Conservation (phyloP, 352 stramenopile genomes). For the Stramenopiles sp. region DNA sequence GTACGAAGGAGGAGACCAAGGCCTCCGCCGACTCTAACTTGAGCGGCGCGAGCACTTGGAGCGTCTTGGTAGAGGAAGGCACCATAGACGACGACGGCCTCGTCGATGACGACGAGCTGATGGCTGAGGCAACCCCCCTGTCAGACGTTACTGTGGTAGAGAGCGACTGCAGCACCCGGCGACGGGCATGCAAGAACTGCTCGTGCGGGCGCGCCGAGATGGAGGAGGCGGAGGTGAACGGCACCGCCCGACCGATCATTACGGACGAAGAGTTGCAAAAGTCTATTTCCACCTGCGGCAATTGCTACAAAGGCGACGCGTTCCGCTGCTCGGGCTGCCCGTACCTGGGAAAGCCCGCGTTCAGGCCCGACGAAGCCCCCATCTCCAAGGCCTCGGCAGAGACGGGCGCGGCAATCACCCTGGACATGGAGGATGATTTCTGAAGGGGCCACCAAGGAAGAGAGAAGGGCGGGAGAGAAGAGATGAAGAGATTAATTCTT, state of each 20-base stretch:
- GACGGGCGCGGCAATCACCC: no score
- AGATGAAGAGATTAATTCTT: no score
- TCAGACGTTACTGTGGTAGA: conserved; percentile 47
- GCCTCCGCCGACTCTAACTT: no score
- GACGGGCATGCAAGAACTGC: conserved; percentile 84
- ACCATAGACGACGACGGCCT: conserved; percentile 38
- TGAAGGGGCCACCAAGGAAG: no score
- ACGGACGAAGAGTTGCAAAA: conserved; percentile 44
- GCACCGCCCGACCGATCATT: conserved; percentile 40
- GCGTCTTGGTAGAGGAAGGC: no score
- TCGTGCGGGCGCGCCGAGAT: conserved; percentile 61
- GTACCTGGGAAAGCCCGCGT: conserved; percentile 82
- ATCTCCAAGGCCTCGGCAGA: no score
- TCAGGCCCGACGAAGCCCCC: no score
- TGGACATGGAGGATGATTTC: no score
- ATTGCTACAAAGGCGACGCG: conserved; percentile 87
- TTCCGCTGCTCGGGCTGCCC: conserved; percentile 88
- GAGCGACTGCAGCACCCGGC: conserved; percentile 56
- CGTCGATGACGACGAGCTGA: conserved; percentile 52
- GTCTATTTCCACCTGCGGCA: conserved; percentile 48
- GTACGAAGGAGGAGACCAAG: no score
- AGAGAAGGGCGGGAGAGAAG: no score
- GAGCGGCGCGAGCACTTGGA: no score
- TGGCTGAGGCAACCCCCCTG: conserved; percentile 29
- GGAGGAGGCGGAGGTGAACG: conserved; percentile 25